A percentile compares a stretch with the other conserved stretches of the same genome.
Evolutionary conservation across 2,329 filamentous ascomycete species (phyloP).

Genomic region (Exophiala phaeomuriformis): DNA sequence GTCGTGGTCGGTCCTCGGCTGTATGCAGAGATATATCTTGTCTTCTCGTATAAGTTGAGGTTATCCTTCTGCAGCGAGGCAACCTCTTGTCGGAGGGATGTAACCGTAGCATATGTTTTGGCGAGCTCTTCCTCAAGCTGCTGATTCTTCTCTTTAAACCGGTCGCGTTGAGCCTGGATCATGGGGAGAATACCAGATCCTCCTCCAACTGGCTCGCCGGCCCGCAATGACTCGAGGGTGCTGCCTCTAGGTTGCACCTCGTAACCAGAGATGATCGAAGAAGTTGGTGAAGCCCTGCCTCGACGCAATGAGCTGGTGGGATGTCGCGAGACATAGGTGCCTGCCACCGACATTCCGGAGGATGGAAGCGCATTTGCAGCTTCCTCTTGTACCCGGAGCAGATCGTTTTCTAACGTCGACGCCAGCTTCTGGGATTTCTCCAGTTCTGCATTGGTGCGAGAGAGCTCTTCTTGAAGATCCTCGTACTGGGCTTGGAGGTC

Average conservation of each 20-base stretch:
- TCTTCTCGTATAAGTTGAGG: constrained; percentile 93
- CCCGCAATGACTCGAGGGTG: constrained; percentile 53
- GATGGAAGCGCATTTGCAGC: constrained; percentile 72
- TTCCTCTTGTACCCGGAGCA: constrained; percentile 79
- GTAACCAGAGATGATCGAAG: constrained; percentile 97
- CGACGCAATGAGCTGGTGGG: constrained; percentile 59
- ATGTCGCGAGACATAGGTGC: constrained; percentile 77
- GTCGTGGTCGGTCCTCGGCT: constrained; percentile 59
- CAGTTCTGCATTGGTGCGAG: constrained; percentile 73
- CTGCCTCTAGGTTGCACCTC: constrained; percentile 55
- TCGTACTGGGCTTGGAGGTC: constrained; percentile 77
- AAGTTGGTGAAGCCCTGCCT: constrained; percentile 75
- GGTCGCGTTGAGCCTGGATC: constrained; percentile 95
- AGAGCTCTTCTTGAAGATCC: constrained; percentile 74
- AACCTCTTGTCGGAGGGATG: constrained; percentile 81
- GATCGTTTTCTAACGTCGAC: constrained; percentile 82
- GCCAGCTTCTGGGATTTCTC: constrained; percentile 79
- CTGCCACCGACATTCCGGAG: constrained; percentile 83
- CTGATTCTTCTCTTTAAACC: constrained; percentile 91
- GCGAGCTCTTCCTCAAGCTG: constrained; percentile 87
- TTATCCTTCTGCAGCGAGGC: constrained; percentile 93
- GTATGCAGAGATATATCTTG: constrained; percentile 90
- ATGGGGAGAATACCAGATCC: constrained; percentile 90
- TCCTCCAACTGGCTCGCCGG: constrained; percentile 62
- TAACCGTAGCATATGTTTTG: constrained; percentile 72